phyloP scores from a whole-genome alignment of 371 early-diverging fungal species.

The Mucor piriformis region DNA sequence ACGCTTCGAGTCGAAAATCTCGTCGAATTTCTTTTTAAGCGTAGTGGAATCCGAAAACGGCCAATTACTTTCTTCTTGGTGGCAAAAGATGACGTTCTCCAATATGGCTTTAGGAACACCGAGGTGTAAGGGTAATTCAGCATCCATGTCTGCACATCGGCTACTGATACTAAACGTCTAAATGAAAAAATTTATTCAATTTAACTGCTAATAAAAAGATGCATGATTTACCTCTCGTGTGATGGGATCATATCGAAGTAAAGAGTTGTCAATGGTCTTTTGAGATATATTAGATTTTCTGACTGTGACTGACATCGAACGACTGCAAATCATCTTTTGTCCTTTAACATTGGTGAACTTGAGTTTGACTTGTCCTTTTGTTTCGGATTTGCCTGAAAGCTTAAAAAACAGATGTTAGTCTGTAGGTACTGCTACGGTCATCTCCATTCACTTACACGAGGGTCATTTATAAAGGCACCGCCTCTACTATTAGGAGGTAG shows the following conservation, averaged over 20 bases:
- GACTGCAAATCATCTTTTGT: slow-evolving; percentile 75
- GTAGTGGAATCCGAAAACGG: slow-evolving; percentile 90
- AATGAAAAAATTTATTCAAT: too few relatives aligned
- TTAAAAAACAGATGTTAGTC: too few relatives aligned
- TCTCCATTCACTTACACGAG: too few relatives aligned
- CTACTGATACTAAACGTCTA: slow-evolving; percentile 74
- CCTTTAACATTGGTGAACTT: slow-evolving; percentile 83
- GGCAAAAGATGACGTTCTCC: slow-evolving; percentile 99
- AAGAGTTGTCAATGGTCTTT: slow-evolving; percentile 88
- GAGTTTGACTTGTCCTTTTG: slow-evolving; percentile 95
- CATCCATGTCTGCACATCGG: slow-evolving; percentile 89
- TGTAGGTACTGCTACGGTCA: too few relatives aligned
- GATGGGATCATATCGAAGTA: slow-evolving; percentile 63
- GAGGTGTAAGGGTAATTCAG: slow-evolving; percentile 82
- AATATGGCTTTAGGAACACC: slow-evolving; percentile 93
- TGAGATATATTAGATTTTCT: slow-evolving; percentile 65
- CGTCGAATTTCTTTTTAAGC: slow-evolving; percentile 99
- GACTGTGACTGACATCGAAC: slow-evolving; percentile 81
- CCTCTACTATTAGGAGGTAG: slow-evolving; percentile 94
- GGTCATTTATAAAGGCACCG: slow-evolving; percentile 97
- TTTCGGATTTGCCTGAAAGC: slow-evolving; percentile 83
- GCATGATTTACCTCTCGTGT: slow-evolving; percentile 60
- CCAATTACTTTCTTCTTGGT: slow-evolving; percentile 99
- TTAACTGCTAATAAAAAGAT: slow-evolving; percentile 7
- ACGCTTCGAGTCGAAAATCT: slow-evolving; percentile 95